Evolutionary conservation across 441 rosid species (phyloP), one percentile per base, ranked within the genome.

Genomic region (Adansonia madagascariensis): DNA sequence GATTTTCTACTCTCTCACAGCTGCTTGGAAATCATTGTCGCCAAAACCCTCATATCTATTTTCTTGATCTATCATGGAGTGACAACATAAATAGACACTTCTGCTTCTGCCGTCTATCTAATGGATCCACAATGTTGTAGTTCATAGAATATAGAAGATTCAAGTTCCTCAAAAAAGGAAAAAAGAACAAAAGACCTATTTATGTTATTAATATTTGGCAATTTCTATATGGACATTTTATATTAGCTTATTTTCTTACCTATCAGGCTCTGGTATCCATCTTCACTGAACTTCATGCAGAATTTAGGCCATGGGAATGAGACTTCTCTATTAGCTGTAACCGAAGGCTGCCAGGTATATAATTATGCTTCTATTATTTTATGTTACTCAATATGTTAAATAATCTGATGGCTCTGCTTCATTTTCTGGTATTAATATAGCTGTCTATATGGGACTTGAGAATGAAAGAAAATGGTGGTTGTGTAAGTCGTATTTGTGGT

Each of bases 261-360:
- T 82, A 83, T 75, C 90, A 91, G 92, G 50, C 89, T 89, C 44
- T 91, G 88, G 89, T 83, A 89, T 81, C 95, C 95, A 73, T 79
- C 89, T 53, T 85, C 92, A 24, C 73, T 89, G 87, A 87, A 56
- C 81, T 91, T 88, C 74, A 60, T 86, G 43, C 79, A 77, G 73
- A 85, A 79, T 82, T 84, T 82, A 74, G 78, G 84, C 77, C 60
- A 81, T 75, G 88, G 84, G 20, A 81, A 75, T 82, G 90, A 78
- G 71, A 74, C 62, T 81, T 84, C 87, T 52, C 66, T 85, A 76
- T 72, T 89, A 71, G 92, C 93, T 8, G 71, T 90, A 44, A 75
- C 89, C n/a, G 91, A 91, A 80, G 92, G 95, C 71, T 85, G 91
- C 83, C 91, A 90, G 92, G 92, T 88, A 74, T n/a, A 47, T 17